These are phyloP conservation scores for Orbilia javanica DNA, from an alignment of 2,329 filamentous ascomycete genomes.

Conservation along the genomic window DNA sequence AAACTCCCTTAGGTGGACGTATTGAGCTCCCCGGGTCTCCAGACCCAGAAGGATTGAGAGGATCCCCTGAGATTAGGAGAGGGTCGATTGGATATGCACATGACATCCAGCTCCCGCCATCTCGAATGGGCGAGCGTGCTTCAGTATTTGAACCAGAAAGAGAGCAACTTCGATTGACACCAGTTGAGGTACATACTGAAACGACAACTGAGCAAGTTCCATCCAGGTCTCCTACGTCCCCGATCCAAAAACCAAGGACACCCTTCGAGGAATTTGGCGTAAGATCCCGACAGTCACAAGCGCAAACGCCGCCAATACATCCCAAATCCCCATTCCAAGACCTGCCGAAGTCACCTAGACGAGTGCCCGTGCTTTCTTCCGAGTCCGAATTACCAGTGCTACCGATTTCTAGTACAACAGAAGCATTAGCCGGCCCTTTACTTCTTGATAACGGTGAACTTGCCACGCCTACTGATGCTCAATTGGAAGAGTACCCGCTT, in stretches of 20 bases:
- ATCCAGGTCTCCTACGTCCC: slow-evolving; percentile 36
- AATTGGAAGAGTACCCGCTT: slow-evolving; percentile 21
- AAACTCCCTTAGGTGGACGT: slow-evolving; percentile 50
- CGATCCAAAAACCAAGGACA: slow-evolving; percentile 41
- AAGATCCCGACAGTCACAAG: slow-evolving; percentile 38
- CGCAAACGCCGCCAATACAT: slow-evolving; percentile 36
- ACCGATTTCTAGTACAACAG: slow-evolving; percentile 35
- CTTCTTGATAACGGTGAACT: slow-evolving; percentile 14
- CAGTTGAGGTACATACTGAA: slow-evolving; percentile 4
- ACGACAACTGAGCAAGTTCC: slow-evolving; percentile 2
- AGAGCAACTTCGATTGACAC: not conserved
- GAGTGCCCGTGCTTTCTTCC: not conserved
- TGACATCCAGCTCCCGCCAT: slow-evolving; percentile 55
- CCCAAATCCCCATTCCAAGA: slow-evolving; percentile 44
- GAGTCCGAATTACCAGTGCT: not conserved
- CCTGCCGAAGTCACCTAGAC: slow-evolving; percentile 15
- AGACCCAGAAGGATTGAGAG: slow-evolving; percentile 46
- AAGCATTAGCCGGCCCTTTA: slow-evolving; percentile 33
- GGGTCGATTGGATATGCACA: slow-evolving; percentile 27
- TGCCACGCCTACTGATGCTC: slow-evolving; percentile 13
- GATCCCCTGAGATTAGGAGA: slow-evolving; percentile 45
- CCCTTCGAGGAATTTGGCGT: slow-evolving; percentile 45
- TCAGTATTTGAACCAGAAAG: slow-evolving; percentile 38
- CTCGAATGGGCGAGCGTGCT: slow-evolving; percentile 45
- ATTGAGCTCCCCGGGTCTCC: slow-evolving; percentile 52